Evolutionary conservation across 495 filamentous ascomycete genomes (phyloP).

Genomic region (Aspergillus biplanus): DNA sequence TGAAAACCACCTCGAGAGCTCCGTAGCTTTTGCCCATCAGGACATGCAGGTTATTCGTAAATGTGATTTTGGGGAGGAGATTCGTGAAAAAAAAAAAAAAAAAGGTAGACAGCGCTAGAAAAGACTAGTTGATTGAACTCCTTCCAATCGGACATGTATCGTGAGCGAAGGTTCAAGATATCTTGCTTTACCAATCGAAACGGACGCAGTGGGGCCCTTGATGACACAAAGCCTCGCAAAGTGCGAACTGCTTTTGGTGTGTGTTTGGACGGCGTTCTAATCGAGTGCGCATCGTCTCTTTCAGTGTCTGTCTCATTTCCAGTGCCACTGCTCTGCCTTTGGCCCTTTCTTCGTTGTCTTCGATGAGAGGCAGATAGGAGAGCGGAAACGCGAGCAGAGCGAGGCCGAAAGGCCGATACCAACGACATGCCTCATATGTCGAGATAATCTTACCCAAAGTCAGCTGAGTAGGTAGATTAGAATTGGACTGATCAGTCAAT

Average conservation of each 20-base stretch:
- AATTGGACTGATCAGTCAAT: neutral
- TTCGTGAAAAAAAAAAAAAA: no score
- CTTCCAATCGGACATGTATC: constrained; percentile 69
- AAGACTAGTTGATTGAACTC: constrained; percentile 72
- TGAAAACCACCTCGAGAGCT: constrained; percentile 73
- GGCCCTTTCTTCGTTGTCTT: constrained; percentile 26
- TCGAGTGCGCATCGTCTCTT: constrained; percentile 42
- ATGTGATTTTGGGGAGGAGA: constrained; percentile 72
- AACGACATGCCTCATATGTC: constrained; percentile 31
- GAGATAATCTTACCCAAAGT: neutral
- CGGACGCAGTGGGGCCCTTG: constrained; percentile 53
- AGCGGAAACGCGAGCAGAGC: constrained; percentile 34
- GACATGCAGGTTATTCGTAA: constrained; percentile 70
- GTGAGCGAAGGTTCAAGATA: constrained; percentile 52
- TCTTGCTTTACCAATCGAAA: constrained; percentile 68
- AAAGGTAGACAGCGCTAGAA: constrained; percentile 76
- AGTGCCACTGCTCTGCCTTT: constrained; percentile 11
- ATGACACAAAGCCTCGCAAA: constrained; percentile 40
- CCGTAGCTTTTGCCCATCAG: constrained; percentile 70
- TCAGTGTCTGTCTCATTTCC: constrained; percentile 24
- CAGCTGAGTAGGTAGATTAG: neutral
- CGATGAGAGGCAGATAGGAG: constrained; percentile 27
- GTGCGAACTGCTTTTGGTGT: constrained; percentile 40
- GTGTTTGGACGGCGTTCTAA: constrained; percentile 48
- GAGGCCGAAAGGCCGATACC: constrained; percentile 44